These are phyloP conservation scores for Dryas drummondii DNA, from an alignment of 306 rosid genomes.

Conservation along the genomic window DNA sequence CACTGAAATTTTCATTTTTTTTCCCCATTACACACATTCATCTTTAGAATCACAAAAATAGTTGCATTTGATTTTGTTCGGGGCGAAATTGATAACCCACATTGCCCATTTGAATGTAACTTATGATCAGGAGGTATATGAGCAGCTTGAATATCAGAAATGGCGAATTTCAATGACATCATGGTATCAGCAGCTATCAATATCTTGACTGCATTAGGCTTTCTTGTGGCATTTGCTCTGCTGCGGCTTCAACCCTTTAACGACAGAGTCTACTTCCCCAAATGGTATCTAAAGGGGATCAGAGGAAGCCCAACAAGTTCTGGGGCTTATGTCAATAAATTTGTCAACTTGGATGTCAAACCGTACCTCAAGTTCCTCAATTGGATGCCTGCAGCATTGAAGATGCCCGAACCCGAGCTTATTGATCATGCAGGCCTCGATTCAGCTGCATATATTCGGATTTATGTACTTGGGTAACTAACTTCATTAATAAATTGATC, in stretches of 20 bases:
- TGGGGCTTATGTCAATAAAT: slow-evolving; percentile 38
- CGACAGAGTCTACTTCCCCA: slow-evolving; percentile 86
- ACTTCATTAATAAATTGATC: no score
- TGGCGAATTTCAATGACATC: slow-evolving; percentile 75
- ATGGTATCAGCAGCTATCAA: slow-evolving; percentile 66
- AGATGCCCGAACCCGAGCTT: slow-evolving; percentile 90
- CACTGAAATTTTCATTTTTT: no score
- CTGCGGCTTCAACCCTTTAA: slow-evolving; percentile 81
- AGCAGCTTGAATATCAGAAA: slow-evolving; percentile 20
- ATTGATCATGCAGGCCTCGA: slow-evolving; percentile 91
- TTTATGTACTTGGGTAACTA: slow-evolving; percentile 79
- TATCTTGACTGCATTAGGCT: slow-evolving; percentile 53
- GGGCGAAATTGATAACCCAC: no score
- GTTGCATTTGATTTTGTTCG: no score
- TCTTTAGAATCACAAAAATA: neutral
- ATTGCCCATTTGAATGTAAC: neutral
- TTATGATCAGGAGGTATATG: neutral
- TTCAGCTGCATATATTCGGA: slow-evolving; percentile 78
- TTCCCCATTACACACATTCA: neutral
- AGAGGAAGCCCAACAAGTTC: slow-evolving; percentile 67
- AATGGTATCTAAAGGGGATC: slow-evolving; percentile 91
- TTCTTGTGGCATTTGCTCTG: slow-evolving; percentile 69
- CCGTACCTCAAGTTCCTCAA: slow-evolving; percentile 67
- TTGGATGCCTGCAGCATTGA: slow-evolving; percentile 96
- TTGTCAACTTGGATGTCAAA: slow-evolving; percentile 61